Evolutionary conservation across 2,329 filamentous ascomycete genomes (phyloP), one percentile per base, ranked within the genome.

Genomic region (Phyllosticta paracitricarpa): DNA sequence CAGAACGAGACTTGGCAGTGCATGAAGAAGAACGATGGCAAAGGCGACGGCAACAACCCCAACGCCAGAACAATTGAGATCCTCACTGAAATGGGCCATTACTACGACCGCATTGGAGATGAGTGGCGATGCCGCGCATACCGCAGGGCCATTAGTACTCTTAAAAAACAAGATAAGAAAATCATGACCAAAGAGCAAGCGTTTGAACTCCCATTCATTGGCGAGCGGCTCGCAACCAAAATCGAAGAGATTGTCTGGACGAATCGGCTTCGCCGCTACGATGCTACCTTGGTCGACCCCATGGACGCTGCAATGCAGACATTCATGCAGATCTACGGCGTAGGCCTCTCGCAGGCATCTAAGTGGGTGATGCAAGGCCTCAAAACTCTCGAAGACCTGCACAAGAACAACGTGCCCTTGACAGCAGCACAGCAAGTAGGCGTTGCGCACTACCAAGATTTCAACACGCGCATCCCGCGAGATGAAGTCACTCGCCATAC

Each of bases 161-260:
- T 97, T 12, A 84, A 84, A 54, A 85, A 83, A 56, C 87, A 92
- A 64, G 70, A 76, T 0, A 69, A 68, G 22, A 87, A 84, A 69
- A 82, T 97, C 62, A 77, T 73, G 3, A 92, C 87, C 0, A 85
- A 82, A 62, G 80, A 85, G 56, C 82, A 95, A 71, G 93, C 92
- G 0, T 75, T 81, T 10, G 72, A 75, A 1, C 79, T 97, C 0
- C 84, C 85, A 0, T 82, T 81, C 62, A 85, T 97, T 40, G 92
- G 92, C 7, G 68, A 78, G 10, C 82, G 89, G 1, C 77, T 97
- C 1, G 91, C 91, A 0, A 79, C 82, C 26, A 96, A 96, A 72
- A 94, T 97, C 64, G 89, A 94, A 68, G 93, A 97, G 70, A 96
- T 97, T 53, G 89, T 85, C 2, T 79, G 80, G 51, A 96, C 90